Evolutionary conservation across 2,329 filamentous ascomycete species (phyloP).

Genomic region (Ophiocordyceps unilateralis): DNA sequence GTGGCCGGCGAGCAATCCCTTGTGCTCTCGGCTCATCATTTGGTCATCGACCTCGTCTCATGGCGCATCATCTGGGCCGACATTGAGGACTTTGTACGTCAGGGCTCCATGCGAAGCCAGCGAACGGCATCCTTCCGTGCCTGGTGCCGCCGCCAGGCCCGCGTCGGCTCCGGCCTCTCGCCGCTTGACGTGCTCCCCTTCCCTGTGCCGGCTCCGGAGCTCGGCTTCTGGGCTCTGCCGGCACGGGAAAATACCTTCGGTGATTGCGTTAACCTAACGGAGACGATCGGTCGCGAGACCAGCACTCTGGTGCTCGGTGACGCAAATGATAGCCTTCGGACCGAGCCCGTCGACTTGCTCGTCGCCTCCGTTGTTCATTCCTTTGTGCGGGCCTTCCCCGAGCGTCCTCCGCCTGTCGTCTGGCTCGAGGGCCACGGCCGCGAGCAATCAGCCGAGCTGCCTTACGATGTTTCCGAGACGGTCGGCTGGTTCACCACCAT

Average conservation of each 20-base stretch:
- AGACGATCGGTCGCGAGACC: slow-evolving; percentile 1
- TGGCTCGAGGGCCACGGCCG: slow-evolving; percentile 25
- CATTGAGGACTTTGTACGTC: slow-evolving; percentile 3
- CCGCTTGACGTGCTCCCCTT: slow-evolving; percentile 2
- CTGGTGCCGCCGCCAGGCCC: slow-evolving; percentile 11
- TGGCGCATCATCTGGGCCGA: slow-evolving; percentile 20
- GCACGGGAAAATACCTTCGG: slow-evolving; percentile 2
- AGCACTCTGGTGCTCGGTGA: slow-evolving; percentile 5
- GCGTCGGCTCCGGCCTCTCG: background rate
- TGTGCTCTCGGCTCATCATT: slow-evolving; percentile 5
- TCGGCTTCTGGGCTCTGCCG: slow-evolving; percentile 5
- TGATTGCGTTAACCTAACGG: slow-evolving; percentile 1
- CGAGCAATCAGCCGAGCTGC: slow-evolving; percentile 8
- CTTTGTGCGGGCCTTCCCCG: slow-evolving; percentile 15
- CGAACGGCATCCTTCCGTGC: slow-evolving; percentile 14
- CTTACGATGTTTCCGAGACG: slow-evolving; percentile 18
- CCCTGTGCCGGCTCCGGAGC: slow-evolving; percentile 4
- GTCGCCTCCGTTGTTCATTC: slow-evolving; percentile 16
- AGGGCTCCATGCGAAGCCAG: slow-evolving; percentile 3
- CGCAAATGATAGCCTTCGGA: slow-evolving; percentile 13
- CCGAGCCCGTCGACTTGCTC: slow-evolving; percentile 21
- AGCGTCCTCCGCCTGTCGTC: slow-evolving; percentile 15
- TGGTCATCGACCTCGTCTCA: slow-evolving; percentile 27
- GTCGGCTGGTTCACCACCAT: slow-evolving; percentile 30
- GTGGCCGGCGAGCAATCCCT: slow-evolving; percentile 2